Percentiles rank a stretch among this genome's conserved stretches.
These are phyloP conservation scores for Crotalaria pallida DNA, from an alignment of 306 rosid genomes.

Conservation along the genomic window DNA sequence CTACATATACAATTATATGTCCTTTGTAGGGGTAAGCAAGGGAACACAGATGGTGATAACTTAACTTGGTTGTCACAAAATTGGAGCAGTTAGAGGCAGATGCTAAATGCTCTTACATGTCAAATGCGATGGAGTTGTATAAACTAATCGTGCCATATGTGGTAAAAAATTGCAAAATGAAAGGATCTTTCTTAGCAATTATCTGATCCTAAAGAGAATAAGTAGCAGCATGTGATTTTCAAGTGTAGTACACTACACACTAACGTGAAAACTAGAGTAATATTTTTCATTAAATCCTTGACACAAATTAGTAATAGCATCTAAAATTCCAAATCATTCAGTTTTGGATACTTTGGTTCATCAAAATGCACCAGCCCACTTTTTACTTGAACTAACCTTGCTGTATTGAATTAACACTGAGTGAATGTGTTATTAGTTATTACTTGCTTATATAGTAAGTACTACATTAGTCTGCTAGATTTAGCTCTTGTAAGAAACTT, in stretches of 20 bases:
- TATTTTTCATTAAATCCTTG: not conserved
- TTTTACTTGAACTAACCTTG: too few species aligned
- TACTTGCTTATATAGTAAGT: not conserved
- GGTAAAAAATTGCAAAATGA: not conserved
- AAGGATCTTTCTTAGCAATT: not conserved
- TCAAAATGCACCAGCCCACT: not conserved
- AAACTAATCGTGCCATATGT: not conserved
- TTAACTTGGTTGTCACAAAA: conserved; percentile 2
- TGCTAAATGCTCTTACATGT: not conserved
- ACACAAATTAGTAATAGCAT: not conserved
- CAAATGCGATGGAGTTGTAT: not conserved
- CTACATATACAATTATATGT: not conserved
- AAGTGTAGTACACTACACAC: not conserved
- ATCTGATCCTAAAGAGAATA: not conserved
- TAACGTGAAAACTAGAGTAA: not conserved
- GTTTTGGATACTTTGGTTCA: not conserved
- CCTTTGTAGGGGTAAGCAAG: not conserved
- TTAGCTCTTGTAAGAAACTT: not conserved
- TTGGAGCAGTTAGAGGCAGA: not conserved
- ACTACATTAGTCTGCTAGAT: too few species aligned
- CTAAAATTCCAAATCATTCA: not conserved
- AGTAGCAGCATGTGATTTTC: not conserved
- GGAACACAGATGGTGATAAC: not conserved
- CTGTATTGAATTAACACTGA: not conserved
- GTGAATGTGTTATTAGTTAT: not conserved